A percentile compares a stretch with the other conserved stretches of the same genome.
phyloP scores from a whole-genome alignment of 116 monocot genomes.

The Papilionanthe hybrid region DNA sequence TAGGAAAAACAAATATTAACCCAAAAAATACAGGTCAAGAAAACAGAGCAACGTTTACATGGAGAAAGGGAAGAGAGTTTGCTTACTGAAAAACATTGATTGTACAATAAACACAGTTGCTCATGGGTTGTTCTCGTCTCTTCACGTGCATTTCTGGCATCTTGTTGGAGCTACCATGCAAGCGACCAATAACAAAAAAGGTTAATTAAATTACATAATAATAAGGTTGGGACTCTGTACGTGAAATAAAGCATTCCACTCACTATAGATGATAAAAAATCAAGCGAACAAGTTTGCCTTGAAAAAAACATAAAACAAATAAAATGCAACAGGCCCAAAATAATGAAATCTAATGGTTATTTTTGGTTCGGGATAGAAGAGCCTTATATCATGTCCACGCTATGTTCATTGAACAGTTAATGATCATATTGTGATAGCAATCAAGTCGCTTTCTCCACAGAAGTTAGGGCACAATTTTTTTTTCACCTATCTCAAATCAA shows the following conservation, averaged over 20 bases:
- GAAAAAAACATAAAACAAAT: background rate
- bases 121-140: slow-evolving; percentile 17
- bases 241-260: background rate
- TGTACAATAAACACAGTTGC: background rate
- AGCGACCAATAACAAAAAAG: too few relatives aligned
- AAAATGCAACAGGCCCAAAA: too few relatives aligned
- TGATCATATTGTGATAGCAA: too few relatives aligned
- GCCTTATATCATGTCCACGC: too few relatives aligned
- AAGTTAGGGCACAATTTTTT: too few relatives aligned
- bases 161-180: slow-evolving; percentile 34
- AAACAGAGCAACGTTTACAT: background rate
- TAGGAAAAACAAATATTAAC: background rate
- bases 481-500: too few relatives aligned
- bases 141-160: slow-evolving; percentile 22
- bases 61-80: background rate
- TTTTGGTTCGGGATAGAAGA: too few relatives aligned
- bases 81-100: background rate
- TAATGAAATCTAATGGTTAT: too few relatives aligned
- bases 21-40: background rate
- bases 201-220: background rate
- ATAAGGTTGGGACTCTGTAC: background rate
- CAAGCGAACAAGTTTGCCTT: background rate
- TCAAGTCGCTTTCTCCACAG: too few relatives aligned
- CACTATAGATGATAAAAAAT: background rate
- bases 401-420: too few relatives aligned